Percentiles rank a stretch among this genome's conserved stretches.
Conservation (phyloP, 2,329 filamentous ascomycete genomes). For the Fusarium sp. region DNA sequence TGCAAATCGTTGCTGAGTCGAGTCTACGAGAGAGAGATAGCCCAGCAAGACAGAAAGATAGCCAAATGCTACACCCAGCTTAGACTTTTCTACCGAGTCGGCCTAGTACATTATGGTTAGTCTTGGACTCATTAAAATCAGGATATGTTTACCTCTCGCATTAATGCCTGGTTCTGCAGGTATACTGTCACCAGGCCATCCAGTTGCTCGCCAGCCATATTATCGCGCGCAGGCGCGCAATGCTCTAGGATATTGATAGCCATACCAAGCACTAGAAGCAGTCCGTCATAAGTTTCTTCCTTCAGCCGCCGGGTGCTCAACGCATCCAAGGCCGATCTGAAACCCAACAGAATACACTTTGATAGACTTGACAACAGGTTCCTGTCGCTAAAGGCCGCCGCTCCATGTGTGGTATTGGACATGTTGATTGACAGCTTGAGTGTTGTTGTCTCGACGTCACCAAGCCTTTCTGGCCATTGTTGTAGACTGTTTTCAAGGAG, state of each 20-base stretch:
- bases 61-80: conserved; percentile 85
- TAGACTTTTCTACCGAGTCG: conserved; percentile 79
- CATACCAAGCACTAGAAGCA: conserved; percentile 83
- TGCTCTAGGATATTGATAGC: conserved; percentile 91
- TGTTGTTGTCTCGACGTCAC: conserved; percentile 48
- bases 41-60: conserved; percentile 89
- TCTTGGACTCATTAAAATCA: not conserved
- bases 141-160: conserved; percentile 72
- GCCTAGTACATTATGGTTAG: conserved; percentile 60
- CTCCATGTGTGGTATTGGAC: conserved; percentile 84
- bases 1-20: conserved; percentile 60
- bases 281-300: conserved; percentile 71
- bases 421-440: conserved; percentile 81
- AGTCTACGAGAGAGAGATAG: conserved; percentile 75
- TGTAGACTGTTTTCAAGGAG: conserved; percentile 51
- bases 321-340: conserved; percentile 62
- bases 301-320: conserved; percentile 64
- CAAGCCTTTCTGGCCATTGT: conserved; percentile 50
- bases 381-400: conserved; percentile 75
- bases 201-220: conserved; percentile 59
- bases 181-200: conserved; percentile 75
- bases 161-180: conserved; percentile 73
- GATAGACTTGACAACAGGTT: conserved; percentile 65
- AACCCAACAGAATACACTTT: conserved; percentile 64
- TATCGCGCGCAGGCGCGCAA: conserved; percentile 71